A percentile compares a stretch with the other conserved stretches of the same genome.
Evolutionary conservation across 768 basidiomycete genomes (phyloP).

Genomic region (Antrodiella citrinella): DNA sequence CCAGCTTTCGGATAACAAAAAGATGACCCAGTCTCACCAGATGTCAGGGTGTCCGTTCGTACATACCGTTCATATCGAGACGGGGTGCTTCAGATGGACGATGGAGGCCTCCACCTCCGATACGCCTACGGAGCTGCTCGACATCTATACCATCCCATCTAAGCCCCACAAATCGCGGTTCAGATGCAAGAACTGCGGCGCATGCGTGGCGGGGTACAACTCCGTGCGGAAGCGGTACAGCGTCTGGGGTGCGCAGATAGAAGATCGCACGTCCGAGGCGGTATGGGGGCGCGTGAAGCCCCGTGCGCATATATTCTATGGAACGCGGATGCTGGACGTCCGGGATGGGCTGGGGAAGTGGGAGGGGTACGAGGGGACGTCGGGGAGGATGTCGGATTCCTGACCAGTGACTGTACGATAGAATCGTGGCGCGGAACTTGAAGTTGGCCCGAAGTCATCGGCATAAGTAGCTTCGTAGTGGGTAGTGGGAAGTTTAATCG

Average conservation of each 20-base stretch:
- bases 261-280: constrained; percentile 33
- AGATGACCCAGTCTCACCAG: background rate
- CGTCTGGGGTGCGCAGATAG: constrained; percentile 43
- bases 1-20: background rate
- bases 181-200: constrained; percentile 57
- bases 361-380: constrained; percentile 53
- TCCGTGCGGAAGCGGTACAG: constrained; percentile 39
- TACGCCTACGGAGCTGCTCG: constrained; percentile 28
- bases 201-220: constrained; percentile 45
- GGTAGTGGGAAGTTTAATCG: no score
- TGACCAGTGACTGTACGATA: no score
- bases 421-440: no score
- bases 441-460: no score
- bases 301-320: constrained; percentile 61
- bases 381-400: constrained; percentile 15
- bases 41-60: constrained; percentile 50
- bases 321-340: constrained; percentile 49
- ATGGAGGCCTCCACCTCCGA: constrained; percentile 19
- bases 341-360: constrained; percentile 53
- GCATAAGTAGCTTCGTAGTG: no score
- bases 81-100: constrained; percentile 47
- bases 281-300: constrained; percentile 51
- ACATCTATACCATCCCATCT: constrained; percentile 37
- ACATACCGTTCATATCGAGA: constrained; percentile 49
- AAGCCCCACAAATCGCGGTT: constrained; percentile 56